Evolutionary conservation across 768 basidiomycete genomes (phyloP).

Genomic region (Podaxis pistillaris): DNA sequence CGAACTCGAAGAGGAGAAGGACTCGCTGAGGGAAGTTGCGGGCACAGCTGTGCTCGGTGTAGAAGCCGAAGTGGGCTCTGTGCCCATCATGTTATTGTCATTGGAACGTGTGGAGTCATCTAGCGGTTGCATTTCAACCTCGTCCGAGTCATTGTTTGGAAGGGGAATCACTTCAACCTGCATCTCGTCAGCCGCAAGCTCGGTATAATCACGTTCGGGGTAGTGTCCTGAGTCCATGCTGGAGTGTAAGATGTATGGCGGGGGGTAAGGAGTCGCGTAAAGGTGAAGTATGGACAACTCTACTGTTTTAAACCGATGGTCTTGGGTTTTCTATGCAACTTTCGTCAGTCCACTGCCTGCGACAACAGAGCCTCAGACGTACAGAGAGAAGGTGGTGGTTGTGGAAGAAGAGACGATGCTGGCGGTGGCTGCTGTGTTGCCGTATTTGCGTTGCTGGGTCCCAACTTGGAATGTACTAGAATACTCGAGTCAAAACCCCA

Average conservation of each 20-base stretch:
- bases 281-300: background rate
- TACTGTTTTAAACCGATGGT: background rate
- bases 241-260: background rate
- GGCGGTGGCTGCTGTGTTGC: conserved; percentile 10
- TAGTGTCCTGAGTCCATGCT: conserved; percentile 1
- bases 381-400: conserved; percentile 12
- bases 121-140: conserved; percentile 31
- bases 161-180: background rate
- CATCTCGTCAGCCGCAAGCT: conserved; percentile 5
- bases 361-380: background rate
- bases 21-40: conserved; percentile 4
- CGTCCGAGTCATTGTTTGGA: conserved; percentile 21
- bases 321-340: background rate
- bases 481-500: background rate
- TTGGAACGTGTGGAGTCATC: conserved; percentile 23
- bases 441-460: conserved; percentile 1
- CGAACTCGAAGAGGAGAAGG: conserved; percentile 8
- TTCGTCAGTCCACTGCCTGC: background rate
- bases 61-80: conserved; percentile 19
- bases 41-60: background rate
- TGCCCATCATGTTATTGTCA: conserved; percentile 17
- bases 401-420: background rate
- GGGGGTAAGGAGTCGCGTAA: background rate
- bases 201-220: background rate
- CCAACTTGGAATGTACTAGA: conserved; percentile 16